Evolutionary conservation across 306 rosid species (phyloP).

Genomic region (Vachellia pachyceras): DNA sequence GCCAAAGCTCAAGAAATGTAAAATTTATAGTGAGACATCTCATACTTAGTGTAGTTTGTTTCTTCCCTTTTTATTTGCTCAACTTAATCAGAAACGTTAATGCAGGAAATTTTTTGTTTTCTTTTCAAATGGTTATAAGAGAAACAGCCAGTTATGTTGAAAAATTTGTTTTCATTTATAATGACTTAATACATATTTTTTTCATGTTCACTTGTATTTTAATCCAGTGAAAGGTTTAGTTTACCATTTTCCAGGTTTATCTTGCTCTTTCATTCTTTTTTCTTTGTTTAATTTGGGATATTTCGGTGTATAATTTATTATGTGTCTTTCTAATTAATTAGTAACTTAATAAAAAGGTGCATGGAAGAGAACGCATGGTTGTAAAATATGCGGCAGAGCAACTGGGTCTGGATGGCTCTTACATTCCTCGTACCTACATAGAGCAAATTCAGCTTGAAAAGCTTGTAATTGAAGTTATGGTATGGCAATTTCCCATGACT

Average conservation of each 20-base stretch:
- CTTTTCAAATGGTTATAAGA: background rate
- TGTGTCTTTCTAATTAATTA: background rate
- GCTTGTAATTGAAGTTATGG: constrained; percentile 98
- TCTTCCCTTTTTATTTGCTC: constrained; percentile 11
- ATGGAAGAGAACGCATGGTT: constrained; percentile 86
- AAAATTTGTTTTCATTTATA: background rate
- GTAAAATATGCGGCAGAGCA: constrained; percentile 70
- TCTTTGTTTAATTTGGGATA: constrained; percentile 5
- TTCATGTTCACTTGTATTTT: constrained; percentile 19
- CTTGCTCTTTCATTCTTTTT: constrained; percentile 19
- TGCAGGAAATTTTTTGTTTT: background rate
- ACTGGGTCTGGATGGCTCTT: constrained; percentile 93
- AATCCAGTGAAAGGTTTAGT: constrained; percentile 4
- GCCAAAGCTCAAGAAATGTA: background rate
- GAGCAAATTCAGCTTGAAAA: constrained; percentile 99
- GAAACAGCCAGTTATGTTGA: background rate
- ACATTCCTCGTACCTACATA: constrained; percentile 95
- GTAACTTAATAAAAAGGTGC: constrained; percentile 65
- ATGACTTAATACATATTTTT: constrained; percentile 5
- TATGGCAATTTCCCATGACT: constrained; percentile 48
- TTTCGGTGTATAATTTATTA: background rate
- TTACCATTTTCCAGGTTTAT: constrained; percentile 15
- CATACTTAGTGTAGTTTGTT: constrained; percentile 16
- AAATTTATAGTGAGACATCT: background rate
- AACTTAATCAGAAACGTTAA: background rate